phyloP scores from a whole-genome alignment of 495 filamentous ascomycete species.

The Aspergillus avenaceus region DNA sequence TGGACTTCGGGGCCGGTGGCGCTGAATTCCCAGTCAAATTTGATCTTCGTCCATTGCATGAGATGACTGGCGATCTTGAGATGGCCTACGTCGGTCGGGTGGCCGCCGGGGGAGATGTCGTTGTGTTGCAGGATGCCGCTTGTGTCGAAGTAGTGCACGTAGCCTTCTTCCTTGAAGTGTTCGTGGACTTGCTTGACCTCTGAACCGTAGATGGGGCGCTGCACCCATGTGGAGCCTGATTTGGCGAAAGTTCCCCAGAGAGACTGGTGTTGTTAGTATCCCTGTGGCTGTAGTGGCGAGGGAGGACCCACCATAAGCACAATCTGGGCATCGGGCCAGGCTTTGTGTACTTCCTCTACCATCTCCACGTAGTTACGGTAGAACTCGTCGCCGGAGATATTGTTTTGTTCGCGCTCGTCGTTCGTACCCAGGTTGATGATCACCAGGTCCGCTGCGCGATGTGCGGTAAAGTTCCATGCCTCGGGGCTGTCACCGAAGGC shows the following conservation, averaged over 20 bases:
- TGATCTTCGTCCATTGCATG: constrained; percentile 49
- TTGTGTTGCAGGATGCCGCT: constrained; percentile 66
- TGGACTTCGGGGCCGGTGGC: constrained; percentile 58
- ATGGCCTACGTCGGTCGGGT: constrained; percentile 64
- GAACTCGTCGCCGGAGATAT: constrained; percentile 50
- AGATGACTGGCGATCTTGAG: constrained; percentile 65
- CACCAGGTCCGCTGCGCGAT: constrained; percentile 60
- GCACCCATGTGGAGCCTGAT: constrained; percentile 49
- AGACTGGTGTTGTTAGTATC: constrained; percentile 32
- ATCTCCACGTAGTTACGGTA: constrained; percentile 55
- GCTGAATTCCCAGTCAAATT: constrained; percentile 58
- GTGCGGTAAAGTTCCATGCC: constrained; percentile 55
- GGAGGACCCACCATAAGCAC: constrained; percentile 51
- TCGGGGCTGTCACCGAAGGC: constrained; percentile 54
- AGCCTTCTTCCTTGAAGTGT: constrained; percentile 53
- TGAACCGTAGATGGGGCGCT: constrained; percentile 43
- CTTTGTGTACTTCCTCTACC: constrained; percentile 55
- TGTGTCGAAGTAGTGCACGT: constrained; percentile 67
- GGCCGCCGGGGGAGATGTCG: constrained; percentile 59
- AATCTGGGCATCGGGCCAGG: constrained; percentile 60
- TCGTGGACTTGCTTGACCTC: constrained; percentile 53
- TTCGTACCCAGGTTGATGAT: constrained; percentile 68
- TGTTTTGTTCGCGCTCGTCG: constrained; percentile 57
- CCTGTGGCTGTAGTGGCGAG: neutral
- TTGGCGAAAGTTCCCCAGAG: constrained; percentile 58